Evolutionary conservation across 345 rosid species (phyloP), one percentile per base, ranked within the genome.

Genomic region (Aquilaria yunnanensis): DNA sequence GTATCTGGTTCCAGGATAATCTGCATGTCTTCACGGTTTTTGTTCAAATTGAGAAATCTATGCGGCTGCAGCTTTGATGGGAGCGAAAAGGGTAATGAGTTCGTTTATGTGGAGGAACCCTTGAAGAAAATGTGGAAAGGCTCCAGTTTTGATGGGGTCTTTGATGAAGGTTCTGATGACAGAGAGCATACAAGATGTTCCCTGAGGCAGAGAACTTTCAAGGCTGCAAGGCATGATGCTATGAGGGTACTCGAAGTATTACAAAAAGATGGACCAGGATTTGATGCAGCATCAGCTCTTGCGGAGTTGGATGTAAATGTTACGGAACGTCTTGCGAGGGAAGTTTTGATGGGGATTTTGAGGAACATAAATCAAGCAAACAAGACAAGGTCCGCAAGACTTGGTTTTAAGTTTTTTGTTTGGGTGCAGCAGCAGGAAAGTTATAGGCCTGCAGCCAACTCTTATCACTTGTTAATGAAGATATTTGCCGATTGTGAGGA

Each of bases 391-490:
- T 80, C 79, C 60, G 94, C 86, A 11, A 82, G 75, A 62, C 51
- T 87, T 67, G 97, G 85, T 9, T 85, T 75, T 62, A 80, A 78
- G 70, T 87, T 90, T 71, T 90, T 90, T 62, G 41, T 75, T 14
- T 90, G 97, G 95, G 80, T 83, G 53, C 54, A 77, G 49, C 81
- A 71, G 68, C 87, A 72, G 57, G 78, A 74, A 34, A 67, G 75
- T 64, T 83, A 77, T 68, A 83, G 73, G 77, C 95, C 83, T 80
- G 77, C 95, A 0, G 73, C 76, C 5, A 82, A 78, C 71, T 31
- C 83, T 0, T 90, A 85, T 70, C 84, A 87, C 76, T 71, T 78
- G 76, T 81, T 87, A 67, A 81, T 90, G 92, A 80, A 85, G 74
- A 80, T 87, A 66, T 78, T 85, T 74, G 85, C 92, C 1, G 83